A percentile compares a stretch with the other conserved stretches of the same genome.
These are phyloP conservation scores for Rhodamnia rubescens DNA, from an alignment of 345 rosid genomes.

Conservation along the genomic window DNA sequence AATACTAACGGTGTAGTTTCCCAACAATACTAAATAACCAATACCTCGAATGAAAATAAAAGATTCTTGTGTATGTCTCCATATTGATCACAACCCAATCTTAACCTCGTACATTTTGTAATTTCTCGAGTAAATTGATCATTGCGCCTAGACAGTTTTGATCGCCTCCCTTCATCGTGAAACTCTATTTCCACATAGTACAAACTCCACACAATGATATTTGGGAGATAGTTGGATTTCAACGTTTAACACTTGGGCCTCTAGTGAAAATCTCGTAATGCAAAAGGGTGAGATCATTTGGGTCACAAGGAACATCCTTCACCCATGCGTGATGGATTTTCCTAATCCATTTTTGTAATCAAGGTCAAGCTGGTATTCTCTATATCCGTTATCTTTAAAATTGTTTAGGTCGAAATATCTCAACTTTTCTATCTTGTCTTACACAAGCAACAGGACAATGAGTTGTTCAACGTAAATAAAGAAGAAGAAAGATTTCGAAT, in stretches of 20 bases:
- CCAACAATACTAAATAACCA: background rate
- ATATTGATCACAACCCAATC: background rate
- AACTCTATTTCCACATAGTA: background rate
- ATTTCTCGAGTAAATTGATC: background rate
- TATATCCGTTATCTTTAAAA: too few relatives aligned
- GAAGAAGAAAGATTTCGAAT: too few relatives aligned
- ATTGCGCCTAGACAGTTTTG: background rate
- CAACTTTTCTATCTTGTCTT: too few relatives aligned
- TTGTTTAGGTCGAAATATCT: too few relatives aligned
- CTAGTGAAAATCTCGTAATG: background rate
- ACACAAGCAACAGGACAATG: too few relatives aligned
- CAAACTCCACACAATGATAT: accelerated
- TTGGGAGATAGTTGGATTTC: background rate
- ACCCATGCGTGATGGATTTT: too few relatives aligned
- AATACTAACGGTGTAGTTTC: accelerated
- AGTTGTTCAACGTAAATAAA: too few relatives aligned
- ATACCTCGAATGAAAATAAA: background rate
- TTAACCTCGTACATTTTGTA: background rate
- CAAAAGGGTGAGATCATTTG: background rate
- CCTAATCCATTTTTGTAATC: too few relatives aligned
- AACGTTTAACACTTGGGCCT: background rate
- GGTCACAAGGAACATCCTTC: too few relatives aligned
- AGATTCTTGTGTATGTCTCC: background rate
- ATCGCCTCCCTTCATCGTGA: background rate
- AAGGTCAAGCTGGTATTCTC: too few relatives aligned